Percentiles rank a stretch among this genome's conserved stretches.
Conservation (phyloP, 2,329 filamentous ascomycete species). For the Fusarium concolor region DNA sequence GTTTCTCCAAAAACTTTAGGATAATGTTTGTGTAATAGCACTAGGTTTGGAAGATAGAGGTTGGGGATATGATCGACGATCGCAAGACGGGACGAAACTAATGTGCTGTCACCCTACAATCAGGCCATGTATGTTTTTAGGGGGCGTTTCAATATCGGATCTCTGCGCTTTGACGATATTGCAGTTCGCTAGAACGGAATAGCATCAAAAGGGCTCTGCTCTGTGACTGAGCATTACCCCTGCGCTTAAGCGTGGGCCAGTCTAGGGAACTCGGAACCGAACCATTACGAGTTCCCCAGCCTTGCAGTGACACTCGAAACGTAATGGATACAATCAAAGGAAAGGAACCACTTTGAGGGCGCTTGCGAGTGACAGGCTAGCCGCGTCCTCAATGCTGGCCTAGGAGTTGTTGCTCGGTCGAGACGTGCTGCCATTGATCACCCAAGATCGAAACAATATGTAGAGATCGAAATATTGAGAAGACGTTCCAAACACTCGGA, state of each 20-base stretch:
- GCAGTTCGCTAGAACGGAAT: neutral
- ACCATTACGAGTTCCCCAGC: neutral
- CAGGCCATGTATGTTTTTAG: neutral
- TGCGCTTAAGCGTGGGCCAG: neutral
- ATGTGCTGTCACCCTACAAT: neutral
- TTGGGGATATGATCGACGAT: slow-evolving; percentile 1
- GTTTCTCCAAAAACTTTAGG: neutral
- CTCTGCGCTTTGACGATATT: slow-evolving; percentile 6
- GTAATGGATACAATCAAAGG: neutral
- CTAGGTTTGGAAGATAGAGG: neutral
- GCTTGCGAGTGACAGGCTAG: neutral
- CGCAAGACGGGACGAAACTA: slow-evolving; percentile 7
- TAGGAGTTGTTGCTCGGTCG: neutral
- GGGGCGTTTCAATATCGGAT: slow-evolving; percentile 8
- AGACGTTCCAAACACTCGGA: neutral
- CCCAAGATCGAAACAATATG: neutral
- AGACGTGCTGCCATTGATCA: neutral
- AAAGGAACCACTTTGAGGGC: neutral
- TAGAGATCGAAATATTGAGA: neutral
- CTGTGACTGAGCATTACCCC: neutral
- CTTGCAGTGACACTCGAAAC: neutral
- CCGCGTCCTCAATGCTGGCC: neutral
- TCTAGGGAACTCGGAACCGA: neutral
- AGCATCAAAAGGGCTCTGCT: neutral
- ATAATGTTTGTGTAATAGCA: neutral